Evolutionary conservation across 176 grass and related monocot genomes (phyloP), one percentile per base, ranked within the genome.

Genomic region (Saccharum spontaneum): DNA sequence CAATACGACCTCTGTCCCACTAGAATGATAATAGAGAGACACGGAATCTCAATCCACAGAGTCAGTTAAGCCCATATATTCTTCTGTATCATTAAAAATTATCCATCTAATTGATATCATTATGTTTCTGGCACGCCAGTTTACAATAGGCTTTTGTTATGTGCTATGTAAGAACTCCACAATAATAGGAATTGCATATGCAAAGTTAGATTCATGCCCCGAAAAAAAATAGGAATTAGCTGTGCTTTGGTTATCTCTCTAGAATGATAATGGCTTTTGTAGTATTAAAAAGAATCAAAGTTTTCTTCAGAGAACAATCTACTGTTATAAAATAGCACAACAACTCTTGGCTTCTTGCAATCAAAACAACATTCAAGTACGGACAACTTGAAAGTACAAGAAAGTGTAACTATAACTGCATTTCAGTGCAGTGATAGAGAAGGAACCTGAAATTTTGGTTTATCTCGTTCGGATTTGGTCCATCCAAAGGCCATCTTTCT

Each of bases 381-480:
- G 61, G 10, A 60, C 30, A 68, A 73, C 48, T 67, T 3, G 66
- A 90, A 5, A 3, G 57, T 1, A 60, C 71, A 11, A 54, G 23
- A 62, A 74, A 33, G 71, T 24, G 63, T 33, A 64, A 79, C n/a
- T 71, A 45, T 10, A 67, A 75, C 45, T 26, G 16, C 7, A 80
- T 85, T 74, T 69, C 20, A 62, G 23, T 40, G 62, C 15, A 81
- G 74, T 59, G 76, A 80, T n/a, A 81, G 79, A 60, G 69, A 67
- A 55, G 46, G 54, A 78, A 98, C 96, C 96, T 98, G 86, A 95
- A 98, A 89, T 92, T 95, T 80, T 98, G 96, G 89, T 98, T 98
- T 74, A 43, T 95, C 88, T 98, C 96, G 55, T 95, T 98, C 82
- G 96, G 96, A 87, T 94, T 95, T 28, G 96, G 93, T 71, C 89